Evolutionary conservation across 208 protist genomes (phyloP).

Genomic region (Acanthamoeba culbertsoni): DNA sequence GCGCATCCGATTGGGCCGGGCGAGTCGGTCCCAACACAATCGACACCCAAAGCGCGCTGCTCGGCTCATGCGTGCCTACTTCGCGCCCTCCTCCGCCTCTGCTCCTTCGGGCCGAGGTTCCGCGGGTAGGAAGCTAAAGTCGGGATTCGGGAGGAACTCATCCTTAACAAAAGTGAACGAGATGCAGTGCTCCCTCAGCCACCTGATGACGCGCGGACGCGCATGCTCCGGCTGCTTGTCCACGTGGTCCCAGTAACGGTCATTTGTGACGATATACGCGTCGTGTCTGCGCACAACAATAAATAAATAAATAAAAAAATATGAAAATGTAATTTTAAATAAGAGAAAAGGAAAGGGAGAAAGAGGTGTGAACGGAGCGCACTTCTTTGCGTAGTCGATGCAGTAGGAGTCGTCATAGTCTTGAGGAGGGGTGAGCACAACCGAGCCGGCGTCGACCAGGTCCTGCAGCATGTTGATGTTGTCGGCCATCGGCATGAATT

Average conservation of each 20-base stretch:
- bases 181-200: slow-evolving; percentile 77
- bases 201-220: background rate
- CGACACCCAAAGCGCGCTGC: background rate
- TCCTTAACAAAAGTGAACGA: slow-evolving; percentile 81
- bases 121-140: slow-evolving; percentile 63
- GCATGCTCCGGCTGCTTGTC: slow-evolving; percentile 62
- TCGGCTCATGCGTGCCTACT: background rate
- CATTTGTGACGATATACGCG: slow-evolving; percentile 80
- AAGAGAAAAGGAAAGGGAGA: background rate
- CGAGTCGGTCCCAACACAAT: no score
- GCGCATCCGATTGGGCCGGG: no score
- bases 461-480: slow-evolving; percentile 22
- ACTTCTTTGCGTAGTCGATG: slow-evolving; percentile 76
- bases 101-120: background rate
- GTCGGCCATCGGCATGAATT: slow-evolving; percentile 48
- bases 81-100: background rate
- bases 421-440: slow-evolving; percentile 67
- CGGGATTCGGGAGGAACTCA: slow-evolving; percentile 78
- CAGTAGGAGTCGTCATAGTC: slow-evolving; percentile 81
- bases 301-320: background rate
- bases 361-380: background rate
- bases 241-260: slow-evolving; percentile 78
- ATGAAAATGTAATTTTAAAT: background rate
- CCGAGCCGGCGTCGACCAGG: slow-evolving; percentile 38
- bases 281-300: background rate